Base-by-base conservation (phyloP, 2,329 filamentous ascomycete species). In the Penicillium sp. region DNA sequence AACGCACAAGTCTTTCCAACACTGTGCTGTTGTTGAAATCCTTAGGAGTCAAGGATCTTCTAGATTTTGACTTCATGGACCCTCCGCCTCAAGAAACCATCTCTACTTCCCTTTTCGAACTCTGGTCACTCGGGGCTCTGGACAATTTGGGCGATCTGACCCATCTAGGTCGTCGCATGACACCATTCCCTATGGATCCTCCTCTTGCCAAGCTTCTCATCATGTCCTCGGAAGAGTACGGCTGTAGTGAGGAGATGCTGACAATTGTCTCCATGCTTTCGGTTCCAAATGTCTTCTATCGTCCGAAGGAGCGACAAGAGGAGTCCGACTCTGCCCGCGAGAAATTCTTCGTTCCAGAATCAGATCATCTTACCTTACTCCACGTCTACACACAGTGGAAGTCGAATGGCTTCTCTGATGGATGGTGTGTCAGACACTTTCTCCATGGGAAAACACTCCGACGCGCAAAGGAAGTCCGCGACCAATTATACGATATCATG, bases 21-120 rank as follows among this genome's bases (percentile, higher is more conserved):
- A 98, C 93, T 0, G 93, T 99, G 3, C 82, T 99, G 14, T 85
- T 99, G 48, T 83, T 99, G 47, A 99, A 99, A 71, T 96, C 91
- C 0, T 84, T 99, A 0, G 95, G 95, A 0, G 93, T 99, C 19
- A 93, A 91, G 70, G 93, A 99, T 65, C 81, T 99, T 10, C 78
- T 99, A 1, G 93, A 99, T 73, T 99, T 99, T 70, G 92, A 98
- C 73, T 99, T 99, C 68, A 98, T 99, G 93, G 95, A 99, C 65
- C 95, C 95, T 1, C 95, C 95, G 7, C 95, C 95, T 0, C 95
- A 99, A 75, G 96, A 99, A 69, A 97, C 93, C 0, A 98, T 99
- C 63, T 93, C 91, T 0, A 99, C 95, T 0, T 97, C 93, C 3
- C 87, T 99, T 35, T 99, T 98, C 76, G 95, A 99, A 68, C 85